phyloP scores from a whole-genome alignment of 2,329 filamentous ascomycete species.

The Dendrostoma leiphaemia region DNA sequence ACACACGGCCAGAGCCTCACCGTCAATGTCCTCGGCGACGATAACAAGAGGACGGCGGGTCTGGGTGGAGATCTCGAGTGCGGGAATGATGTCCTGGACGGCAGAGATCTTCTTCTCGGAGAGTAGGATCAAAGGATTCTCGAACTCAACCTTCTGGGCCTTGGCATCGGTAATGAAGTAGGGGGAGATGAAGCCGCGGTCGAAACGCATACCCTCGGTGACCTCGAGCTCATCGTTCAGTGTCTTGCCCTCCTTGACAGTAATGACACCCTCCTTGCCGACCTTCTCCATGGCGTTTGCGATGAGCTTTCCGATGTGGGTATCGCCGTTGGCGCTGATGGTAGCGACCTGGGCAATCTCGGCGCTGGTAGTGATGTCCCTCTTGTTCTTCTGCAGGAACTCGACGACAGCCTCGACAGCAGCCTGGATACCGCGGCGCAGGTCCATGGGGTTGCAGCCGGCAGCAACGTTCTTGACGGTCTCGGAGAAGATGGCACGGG shows the following conservation, averaged over 20 bases:
- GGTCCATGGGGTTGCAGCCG: constrained; percentile 99
- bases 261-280: constrained; percentile 99
- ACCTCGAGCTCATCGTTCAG: constrained; percentile 96
- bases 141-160: constrained; percentile 98
- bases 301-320: constrained; percentile 91
- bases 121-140: constrained; percentile 97
- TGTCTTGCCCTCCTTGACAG: constrained; percentile 99
- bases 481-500: constrained; percentile 98
- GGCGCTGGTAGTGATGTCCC: constrained; percentile 94
- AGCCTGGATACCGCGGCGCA: constrained; percentile 94
- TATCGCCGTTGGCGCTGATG: constrained; percentile 96
- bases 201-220: constrained; percentile 99
- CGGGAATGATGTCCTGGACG: constrained; percentile 97
- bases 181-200: constrained; percentile 96
- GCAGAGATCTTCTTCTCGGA: constrained; percentile 99
- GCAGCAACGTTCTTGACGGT: constrained; percentile 99
- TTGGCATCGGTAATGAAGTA: constrained; percentile 99
- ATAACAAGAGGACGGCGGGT: constrained; percentile 94
- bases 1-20: constrained; percentile 96
- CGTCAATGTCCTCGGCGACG: constrained; percentile 98
- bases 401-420: constrained; percentile 93
- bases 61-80: constrained; percentile 95
- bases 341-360: constrained; percentile 98
- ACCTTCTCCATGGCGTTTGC: constrained; percentile 99
- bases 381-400: constrained; percentile 93